phyloP scores from a whole-genome alignment of 2,329 filamentous ascomycete species.

The Diplocarpon rosae region DNA sequence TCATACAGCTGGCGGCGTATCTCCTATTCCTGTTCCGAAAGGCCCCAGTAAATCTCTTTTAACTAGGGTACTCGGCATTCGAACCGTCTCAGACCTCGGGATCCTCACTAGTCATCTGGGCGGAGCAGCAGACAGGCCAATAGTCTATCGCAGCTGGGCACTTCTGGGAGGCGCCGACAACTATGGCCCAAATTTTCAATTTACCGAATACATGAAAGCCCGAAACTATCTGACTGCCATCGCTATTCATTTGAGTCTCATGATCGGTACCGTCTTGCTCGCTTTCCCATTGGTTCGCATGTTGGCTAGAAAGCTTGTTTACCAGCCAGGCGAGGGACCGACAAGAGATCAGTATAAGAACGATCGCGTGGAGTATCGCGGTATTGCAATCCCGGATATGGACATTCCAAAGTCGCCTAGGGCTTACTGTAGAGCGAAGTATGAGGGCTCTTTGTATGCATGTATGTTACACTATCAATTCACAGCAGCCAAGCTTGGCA shows the following conservation, averaged over 20 bases:
- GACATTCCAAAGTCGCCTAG: slow-evolving; percentile 26
- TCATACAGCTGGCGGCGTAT: slow-evolving; percentile 42
- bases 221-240: slow-evolving; percentile 40
- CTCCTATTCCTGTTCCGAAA: slow-evolving; percentile 37
- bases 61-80: slow-evolving; percentile 39
- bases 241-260: slow-evolving; percentile 37
- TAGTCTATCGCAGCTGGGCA: slow-evolving; percentile 54
- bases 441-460: slow-evolving; percentile 52
- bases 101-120: slow-evolving; percentile 43
- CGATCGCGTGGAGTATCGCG: slow-evolving; percentile 53
- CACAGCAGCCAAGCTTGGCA: too few species aligned
- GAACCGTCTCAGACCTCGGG: slow-evolving; percentile 40
- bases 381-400: slow-evolving; percentile 49
- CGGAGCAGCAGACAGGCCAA: slow-evolving; percentile 38
- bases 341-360: slow-evolving; percentile 41
- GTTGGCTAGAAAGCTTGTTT: slow-evolving; percentile 34
- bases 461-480: slow-evolving; percentile 34
- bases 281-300: slow-evolving; percentile 29
- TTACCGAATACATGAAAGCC: slow-evolving; percentile 41
- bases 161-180: slow-evolving; percentile 36
- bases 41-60: slow-evolving; percentile 28
- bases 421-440: slow-evolving; percentile 44
- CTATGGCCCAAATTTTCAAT: slow-evolving; percentile 53
- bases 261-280: slow-evolving; percentile 33
- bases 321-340: slow-evolving; percentile 45